These are phyloP conservation scores for Elsinoe arachidis DNA, from an alignment of 2,329 filamentous ascomycete genomes.

Conservation along the genomic window DNA sequence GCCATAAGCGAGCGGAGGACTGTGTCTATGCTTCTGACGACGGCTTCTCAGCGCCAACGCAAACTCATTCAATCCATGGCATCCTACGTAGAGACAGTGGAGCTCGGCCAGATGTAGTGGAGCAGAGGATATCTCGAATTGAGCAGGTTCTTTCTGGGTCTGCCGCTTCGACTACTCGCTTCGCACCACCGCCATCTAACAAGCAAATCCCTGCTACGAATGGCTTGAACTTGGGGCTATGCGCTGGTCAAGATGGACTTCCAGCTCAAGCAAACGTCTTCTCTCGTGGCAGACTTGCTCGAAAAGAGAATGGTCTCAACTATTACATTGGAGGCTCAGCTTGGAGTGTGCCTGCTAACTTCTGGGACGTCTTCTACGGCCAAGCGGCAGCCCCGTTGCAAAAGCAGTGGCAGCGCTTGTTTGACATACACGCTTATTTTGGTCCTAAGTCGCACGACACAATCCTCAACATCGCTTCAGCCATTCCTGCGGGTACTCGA, in stretches of 20 bases:
- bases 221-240: too few relatives aligned
- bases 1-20: slow-evolving; percentile 3
- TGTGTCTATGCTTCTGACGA: neutral
- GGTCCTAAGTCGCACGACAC: slow-evolving; percentile 1
- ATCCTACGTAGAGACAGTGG: neutral
- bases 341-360: neutral
- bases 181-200: neutral
- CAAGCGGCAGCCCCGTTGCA: neutral
- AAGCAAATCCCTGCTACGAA: neutral
- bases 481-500: neutral
- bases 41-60: neutral
- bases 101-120: neutral
- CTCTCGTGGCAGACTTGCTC: neutral
- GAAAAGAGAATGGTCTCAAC: neutral
- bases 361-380: neutral
- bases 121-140: neutral
- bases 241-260: neutral
- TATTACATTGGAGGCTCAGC: slow-evolving; percentile 4
- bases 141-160: neutral
- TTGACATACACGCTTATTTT: neutral
- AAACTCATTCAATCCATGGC: neutral
- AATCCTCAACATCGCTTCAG: neutral
- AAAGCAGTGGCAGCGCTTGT: neutral
- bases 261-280: neutral
- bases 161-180: neutral